A percentile compares a stretch with the other conserved stretches of the same genome.
These are phyloP conservation scores for Inga leiocalycina DNA, from an alignment of 306 rosid species.

Conservation along the genomic window DNA sequence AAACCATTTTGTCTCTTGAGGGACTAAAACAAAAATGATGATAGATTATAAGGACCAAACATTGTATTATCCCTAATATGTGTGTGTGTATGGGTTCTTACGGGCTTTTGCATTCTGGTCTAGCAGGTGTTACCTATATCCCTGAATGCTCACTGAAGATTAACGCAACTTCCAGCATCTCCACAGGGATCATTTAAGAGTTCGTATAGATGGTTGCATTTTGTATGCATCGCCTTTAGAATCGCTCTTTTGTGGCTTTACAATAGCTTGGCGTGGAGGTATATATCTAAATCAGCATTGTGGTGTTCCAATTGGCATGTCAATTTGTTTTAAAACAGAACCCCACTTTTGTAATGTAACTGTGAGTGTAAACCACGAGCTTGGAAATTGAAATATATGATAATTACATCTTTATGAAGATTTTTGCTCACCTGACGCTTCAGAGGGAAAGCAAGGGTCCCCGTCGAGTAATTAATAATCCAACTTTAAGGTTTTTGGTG, in stretches of 20 bases:
- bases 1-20: too few species aligned
- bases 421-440: constrained; percentile 39
- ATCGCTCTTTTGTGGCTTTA: constrained; percentile 27
- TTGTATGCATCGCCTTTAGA: constrained; percentile 28
- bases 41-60: too few species aligned
- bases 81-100: background rate
- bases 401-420: constrained; percentile 46
- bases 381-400: constrained; percentile 41
- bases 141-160: constrained; percentile 88
- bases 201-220: constrained; percentile 32
- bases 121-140: constrained; percentile 76
- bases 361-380: constrained; percentile 41
- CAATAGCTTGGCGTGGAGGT: constrained; percentile 31
- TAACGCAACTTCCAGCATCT: constrained; percentile 93
- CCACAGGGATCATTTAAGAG: constrained; percentile 68
- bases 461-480: background rate
- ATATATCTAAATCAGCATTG: constrained; percentile 29
- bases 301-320: constrained; percentile 42
- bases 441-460: constrained; percentile 32
- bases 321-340: constrained; percentile 40
- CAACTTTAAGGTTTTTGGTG: background rate
- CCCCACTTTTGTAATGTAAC: constrained; percentile 51
- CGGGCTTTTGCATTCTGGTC: constrained; percentile 33
- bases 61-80: too few species aligned
- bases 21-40: too few species aligned